Conservation (phyloP, 2,329 filamentous ascomycete genomes). For the Aspergillus sp. region DNA sequence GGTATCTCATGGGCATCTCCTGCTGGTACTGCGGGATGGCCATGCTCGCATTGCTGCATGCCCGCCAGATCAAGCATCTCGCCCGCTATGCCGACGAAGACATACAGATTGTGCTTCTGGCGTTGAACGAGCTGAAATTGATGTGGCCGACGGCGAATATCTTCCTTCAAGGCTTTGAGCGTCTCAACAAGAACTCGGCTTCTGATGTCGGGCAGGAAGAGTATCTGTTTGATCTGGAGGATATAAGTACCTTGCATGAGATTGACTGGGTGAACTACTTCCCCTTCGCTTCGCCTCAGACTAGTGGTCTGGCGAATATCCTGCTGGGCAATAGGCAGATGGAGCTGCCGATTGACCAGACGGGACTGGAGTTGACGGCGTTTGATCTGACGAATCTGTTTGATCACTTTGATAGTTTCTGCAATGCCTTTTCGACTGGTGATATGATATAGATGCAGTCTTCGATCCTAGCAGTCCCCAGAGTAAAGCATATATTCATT, state of each 20-base stretch:
- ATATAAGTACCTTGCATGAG: conserved; percentile 15
- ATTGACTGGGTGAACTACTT: conserved; percentile 38
- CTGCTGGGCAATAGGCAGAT: conserved; percentile 7
- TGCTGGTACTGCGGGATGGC: conserved; percentile 47
- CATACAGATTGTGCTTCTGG: conserved; percentile 31
- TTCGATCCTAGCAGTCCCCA: background rate
- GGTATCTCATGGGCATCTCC: conserved; percentile 45
- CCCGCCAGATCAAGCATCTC: conserved; percentile 32
- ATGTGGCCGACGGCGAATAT: conserved; percentile 41
- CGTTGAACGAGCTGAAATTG: conserved; percentile 31
- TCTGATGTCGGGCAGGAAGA: conserved; percentile 8
- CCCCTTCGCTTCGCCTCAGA: conserved; percentile 33
- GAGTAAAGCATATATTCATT: too few species aligned
- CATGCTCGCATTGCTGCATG: conserved; percentile 43
- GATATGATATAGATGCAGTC: background rate
- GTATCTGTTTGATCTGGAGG: conserved; percentile 10
- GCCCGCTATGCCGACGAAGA: conserved; percentile 32
- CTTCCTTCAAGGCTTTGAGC: conserved; percentile 32
- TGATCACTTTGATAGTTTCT: conserved; percentile 1
- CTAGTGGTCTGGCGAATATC: conserved; percentile 19
- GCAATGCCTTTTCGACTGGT: background rate
- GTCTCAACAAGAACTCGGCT: conserved; percentile 15
- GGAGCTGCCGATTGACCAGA: background rate
- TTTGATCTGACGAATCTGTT: conserved; percentile 3
- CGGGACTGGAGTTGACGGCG: background rate